Percentiles rank a stretch among this genome's conserved stretches.
Evolutionary conservation across 331 rosid genomes (phyloP).

Genomic region (Malus hybrid): DNA sequence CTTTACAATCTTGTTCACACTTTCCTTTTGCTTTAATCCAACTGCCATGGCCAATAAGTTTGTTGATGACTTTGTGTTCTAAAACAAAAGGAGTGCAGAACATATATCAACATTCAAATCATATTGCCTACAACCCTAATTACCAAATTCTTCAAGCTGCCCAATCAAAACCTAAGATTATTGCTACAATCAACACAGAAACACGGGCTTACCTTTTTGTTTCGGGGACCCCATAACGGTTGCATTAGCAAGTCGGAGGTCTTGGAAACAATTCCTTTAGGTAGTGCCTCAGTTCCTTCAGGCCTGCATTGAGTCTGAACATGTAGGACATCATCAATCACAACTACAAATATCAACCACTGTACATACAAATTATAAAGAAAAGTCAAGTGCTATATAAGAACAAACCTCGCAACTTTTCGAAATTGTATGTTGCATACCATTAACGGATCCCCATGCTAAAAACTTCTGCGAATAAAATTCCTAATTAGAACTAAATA

Average conservation of each 20-base stretch:
- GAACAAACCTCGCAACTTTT: slow-evolving; percentile 18
- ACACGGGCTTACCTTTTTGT: slow-evolving; percentile 13
- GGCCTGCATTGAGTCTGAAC: slow-evolving; percentile 9
- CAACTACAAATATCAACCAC: background rate
- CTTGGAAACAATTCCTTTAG: slow-evolving; percentile 28
- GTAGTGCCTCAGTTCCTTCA: slow-evolving; percentile 22
- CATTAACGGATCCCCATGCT: slow-evolving; percentile 10
- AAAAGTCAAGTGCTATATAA: background rate
- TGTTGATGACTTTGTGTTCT: slow-evolving; percentile 18
- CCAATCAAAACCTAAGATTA: background rate
- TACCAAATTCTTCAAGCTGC: background rate
- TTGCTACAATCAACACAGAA: background rate
- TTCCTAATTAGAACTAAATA: background rate
- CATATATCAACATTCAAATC: background rate
- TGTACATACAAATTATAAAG: background rate
- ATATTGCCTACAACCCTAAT: background rate
- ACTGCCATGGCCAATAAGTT: slow-evolving; percentile 39
- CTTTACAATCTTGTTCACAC: slow-evolving; percentile 30
- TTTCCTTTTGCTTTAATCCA: slow-evolving; percentile 40
- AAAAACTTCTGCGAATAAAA: slow-evolving; percentile 11
- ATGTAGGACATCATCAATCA: background rate
- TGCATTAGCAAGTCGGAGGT: slow-evolving; percentile 36
- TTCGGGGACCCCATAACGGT: slow-evolving; percentile 27
- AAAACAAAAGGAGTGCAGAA: background rate
- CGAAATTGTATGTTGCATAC: slow-evolving; percentile 4